Evolutionary conservation across 176 grass and related monocot genomes (phyloP).

Genomic region (Bromus sterilis): DNA sequence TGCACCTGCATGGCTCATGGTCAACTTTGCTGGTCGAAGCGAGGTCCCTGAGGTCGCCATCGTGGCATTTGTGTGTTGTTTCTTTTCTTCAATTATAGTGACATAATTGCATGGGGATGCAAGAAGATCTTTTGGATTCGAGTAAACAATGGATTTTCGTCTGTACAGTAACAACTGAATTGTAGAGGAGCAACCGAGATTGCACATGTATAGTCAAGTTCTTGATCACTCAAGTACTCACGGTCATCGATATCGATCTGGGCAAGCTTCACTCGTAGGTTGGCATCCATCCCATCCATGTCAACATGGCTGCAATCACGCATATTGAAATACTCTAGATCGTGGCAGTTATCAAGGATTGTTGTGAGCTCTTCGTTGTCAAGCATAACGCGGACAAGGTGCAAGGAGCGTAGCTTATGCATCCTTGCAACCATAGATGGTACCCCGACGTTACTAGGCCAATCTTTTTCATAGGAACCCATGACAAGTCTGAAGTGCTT

Average conservation of each 20-base stretch:
- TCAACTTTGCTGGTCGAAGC: too few species aligned
- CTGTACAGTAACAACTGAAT: too few species aligned
- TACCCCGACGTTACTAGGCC: too few species aligned
- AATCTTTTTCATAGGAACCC: background rate
- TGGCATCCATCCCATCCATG: background rate
- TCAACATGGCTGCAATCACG: background rate
- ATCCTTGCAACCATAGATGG: background rate
- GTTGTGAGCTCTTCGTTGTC: background rate
- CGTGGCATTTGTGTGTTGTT: too few species aligned
- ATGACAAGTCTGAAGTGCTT: background rate
- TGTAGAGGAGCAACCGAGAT: too few species aligned
- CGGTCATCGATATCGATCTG: background rate
- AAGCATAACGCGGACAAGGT: background rate
- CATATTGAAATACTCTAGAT: background rate
- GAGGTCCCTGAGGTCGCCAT: too few species aligned
- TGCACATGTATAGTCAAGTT: background rate
- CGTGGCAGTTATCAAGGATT: background rate
- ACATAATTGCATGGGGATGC: too few species aligned
- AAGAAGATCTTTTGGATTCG: too few species aligned
- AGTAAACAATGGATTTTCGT: too few species aligned
- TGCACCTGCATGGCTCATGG: too few species aligned
- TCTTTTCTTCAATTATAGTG: too few species aligned
- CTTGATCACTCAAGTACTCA: background rate
- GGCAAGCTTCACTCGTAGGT: background rate
- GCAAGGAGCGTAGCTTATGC: background rate